Conservation (phyloP, 2,329 filamentous ascomycete genomes). For the Cercospora sojina region DNA sequence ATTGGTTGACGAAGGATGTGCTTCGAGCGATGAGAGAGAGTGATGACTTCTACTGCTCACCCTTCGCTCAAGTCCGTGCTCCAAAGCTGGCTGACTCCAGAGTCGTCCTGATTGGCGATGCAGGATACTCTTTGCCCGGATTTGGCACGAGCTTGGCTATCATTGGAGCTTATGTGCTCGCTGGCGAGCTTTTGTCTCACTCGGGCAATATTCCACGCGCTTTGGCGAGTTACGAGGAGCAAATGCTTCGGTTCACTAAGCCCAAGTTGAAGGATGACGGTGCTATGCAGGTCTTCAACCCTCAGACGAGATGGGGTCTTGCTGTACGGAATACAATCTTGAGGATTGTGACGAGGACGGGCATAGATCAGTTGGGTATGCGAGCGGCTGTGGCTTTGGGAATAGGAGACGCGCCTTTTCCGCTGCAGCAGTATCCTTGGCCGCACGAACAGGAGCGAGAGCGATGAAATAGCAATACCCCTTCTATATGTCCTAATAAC, state of each 20-base stretch:
- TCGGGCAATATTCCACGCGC: not conserved
- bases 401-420: not conserved
- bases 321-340: not conserved
- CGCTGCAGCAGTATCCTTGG: not conserved
- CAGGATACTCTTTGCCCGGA: not conserved
- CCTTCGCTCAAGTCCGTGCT: not conserved
- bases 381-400: not conserved
- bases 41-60: not conserved
- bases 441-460: not conserved
- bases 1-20: not conserved
- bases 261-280: not conserved
- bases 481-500: not conserved
- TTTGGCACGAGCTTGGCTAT: not conserved
- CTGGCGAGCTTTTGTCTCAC: not conserved
- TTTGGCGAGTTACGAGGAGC: not conserved
- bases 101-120: not conserved
- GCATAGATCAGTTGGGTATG: not conserved
- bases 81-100: not conserved
- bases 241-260: not conserved
- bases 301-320: not conserved
- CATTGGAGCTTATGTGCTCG: not conserved
- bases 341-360: not conserved
- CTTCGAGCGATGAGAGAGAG: not conserved
- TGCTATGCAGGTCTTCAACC: not conserved
- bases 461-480: not conserved